Evolutionary conservation across 2,329 filamentous ascomycete genomes (phyloP), one percentile per base, ranked within the genome.

Genomic region (Fusarium hainanense): DNA sequence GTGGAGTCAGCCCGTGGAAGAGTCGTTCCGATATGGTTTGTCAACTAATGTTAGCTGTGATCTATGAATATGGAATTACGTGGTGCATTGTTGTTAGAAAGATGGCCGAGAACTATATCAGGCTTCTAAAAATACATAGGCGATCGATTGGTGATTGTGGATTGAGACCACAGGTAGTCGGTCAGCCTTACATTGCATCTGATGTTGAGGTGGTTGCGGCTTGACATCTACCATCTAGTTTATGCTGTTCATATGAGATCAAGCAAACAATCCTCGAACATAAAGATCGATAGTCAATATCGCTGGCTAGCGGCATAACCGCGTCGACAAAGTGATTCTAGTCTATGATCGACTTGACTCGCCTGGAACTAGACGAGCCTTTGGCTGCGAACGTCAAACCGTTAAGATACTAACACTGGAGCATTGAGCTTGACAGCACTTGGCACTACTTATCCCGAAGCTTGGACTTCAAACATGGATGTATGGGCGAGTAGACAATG

Each of bases 1-100:
- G 64, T 74, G 71, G 69, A 64, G 55, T 54, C 54, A 13, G 18
- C 11, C 21, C 21, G 30, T 20, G 20, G 7, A 57, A 50, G 21
- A 27, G 13, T 16, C 37, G 20, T 23, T 23, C 28, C 32, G 41
- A 59, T 44, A 37, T 44, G 54, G 30, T 23, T 58, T 58, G 37
- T 40, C n/a, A 34, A 25, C 21, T 34, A 27, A 9, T 21, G 34
- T 37, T 21, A 54, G 18, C 28, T n/a, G 16, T 54, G 13, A 46
- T 21, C 21, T 21, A 27, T 52, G 16, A 23, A 37, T 20, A 20
- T 23, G 51, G 25, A 25, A 27, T 25, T 58, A 12, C 37, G 47
- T 41, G 42, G 60, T 25, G 23, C 20, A 52, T 23, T 32, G 25
- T 6, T 52, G 9, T 47, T 27, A 5, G 23, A 28, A 7, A 42